Conservation (phyloP, 139 green algal species). For the Pleodorina starrii region DNA sequence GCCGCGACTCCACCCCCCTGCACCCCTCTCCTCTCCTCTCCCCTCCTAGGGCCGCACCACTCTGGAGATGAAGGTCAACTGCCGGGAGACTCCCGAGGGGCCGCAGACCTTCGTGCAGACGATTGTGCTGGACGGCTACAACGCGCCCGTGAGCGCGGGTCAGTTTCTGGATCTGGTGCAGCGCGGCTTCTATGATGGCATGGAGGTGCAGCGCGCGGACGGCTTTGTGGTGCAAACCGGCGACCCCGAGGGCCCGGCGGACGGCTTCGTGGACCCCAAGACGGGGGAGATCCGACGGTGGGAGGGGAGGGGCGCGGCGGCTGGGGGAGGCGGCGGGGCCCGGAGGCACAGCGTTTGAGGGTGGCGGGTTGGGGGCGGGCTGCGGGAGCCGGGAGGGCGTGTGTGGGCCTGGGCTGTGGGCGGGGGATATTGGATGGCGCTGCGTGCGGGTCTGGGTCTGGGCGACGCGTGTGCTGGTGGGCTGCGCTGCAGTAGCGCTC, state of each 20-base stretch:
- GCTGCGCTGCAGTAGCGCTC: too few species aligned
- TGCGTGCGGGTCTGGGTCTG: too few species aligned
- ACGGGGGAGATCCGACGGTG: constrained; percentile 71
- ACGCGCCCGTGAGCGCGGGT: constrained; percentile 93
- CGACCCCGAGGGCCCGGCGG: constrained; percentile 80
- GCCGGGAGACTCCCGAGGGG: constrained; percentile 79
- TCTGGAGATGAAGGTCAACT: constrained; percentile 90
- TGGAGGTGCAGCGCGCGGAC: constrained; percentile 97
- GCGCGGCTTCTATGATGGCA: constrained; percentile 94
- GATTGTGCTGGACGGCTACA: constrained; percentile 96
- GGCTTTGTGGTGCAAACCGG: constrained; percentile 99
- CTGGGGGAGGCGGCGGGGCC: too few species aligned
- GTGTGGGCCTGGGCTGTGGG: too few species aligned
- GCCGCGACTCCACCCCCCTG: too few species aligned
- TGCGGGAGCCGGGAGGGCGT: too few species aligned
- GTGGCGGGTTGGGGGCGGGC: background rate
- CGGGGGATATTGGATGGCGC: too few species aligned
- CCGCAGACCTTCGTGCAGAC: constrained; percentile 57
- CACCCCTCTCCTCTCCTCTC: too few species aligned
- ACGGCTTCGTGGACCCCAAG: constrained; percentile 73
- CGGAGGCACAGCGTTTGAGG: too few species aligned
- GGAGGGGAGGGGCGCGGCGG: background rate
- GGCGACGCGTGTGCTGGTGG: too few species aligned
- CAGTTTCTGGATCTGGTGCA: constrained; percentile 97
- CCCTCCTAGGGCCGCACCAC: constrained; percentile 91